These are phyloP conservation scores for Acacia confusa DNA, from an alignment of 306 rosid genomes.

Conservation along the genomic window DNA sequence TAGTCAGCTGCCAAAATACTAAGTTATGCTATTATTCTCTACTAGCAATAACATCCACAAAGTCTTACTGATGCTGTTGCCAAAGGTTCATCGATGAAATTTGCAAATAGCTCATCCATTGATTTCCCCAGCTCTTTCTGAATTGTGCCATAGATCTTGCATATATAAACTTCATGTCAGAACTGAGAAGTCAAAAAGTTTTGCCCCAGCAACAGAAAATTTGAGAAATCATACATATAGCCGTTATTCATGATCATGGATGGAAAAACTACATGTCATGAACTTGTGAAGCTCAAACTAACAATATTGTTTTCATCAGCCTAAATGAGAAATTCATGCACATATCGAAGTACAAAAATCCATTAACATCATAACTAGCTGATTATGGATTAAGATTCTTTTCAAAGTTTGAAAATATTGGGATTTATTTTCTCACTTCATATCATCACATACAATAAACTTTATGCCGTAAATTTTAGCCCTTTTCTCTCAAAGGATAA, in stretches of 20 bases:
- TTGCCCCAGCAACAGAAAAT: slow-evolving; percentile 12
- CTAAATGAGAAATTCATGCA: slow-evolving; percentile 19
- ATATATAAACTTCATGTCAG: slow-evolving; percentile 38
- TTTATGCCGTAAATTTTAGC: slow-evolving; percentile 16
- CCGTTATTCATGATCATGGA: slow-evolving; percentile 26
- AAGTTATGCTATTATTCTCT: slow-evolving; percentile 32
- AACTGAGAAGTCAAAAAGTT: slow-evolving; percentile 37
- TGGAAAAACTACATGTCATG: neutral
- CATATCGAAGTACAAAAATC: slow-evolving; percentile 10
- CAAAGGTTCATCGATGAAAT: slow-evolving; percentile 73
- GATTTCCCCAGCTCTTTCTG: slow-evolving; percentile 85
- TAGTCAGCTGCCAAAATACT: neutral
- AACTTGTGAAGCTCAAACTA: slow-evolving; percentile 20
- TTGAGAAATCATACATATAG: slow-evolving; percentile 15
- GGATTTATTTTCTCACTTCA: neutral
- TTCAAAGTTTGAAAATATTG: neutral
- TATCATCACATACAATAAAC: neutral
- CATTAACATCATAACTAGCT: neutral
- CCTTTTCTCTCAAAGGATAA: neutral
- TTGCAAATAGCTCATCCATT: slow-evolving; percentile 74
- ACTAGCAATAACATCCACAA: slow-evolving; percentile 29
- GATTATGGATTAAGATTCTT: neutral
- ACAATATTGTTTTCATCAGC: slow-evolving; percentile 15
- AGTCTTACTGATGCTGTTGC: slow-evolving; percentile 97
- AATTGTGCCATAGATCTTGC: slow-evolving; percentile 70